Percentiles rank a stretch among this genome's conserved stretches.
These are phyloP conservation scores for Inonotus hispidus DNA, from an alignment of 1,284 basidiomycete genomes.

Conservation along the genomic window DNA sequence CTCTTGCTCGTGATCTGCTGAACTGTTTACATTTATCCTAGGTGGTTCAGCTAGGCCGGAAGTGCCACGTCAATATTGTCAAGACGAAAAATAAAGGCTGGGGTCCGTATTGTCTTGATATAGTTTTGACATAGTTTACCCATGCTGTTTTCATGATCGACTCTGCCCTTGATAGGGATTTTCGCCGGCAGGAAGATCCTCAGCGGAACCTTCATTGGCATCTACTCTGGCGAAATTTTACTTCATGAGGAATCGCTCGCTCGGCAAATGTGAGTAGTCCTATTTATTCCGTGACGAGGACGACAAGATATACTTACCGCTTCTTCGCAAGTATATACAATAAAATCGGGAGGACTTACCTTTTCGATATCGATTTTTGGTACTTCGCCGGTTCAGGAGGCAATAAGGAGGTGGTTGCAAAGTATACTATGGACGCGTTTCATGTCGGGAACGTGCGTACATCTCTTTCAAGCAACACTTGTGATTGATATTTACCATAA, in stretches of 20 bases:
- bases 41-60: constrained; percentile 81
- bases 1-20: background rate
- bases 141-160: background rate
- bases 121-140: background rate
- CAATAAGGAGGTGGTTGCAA: constrained; percentile 31
- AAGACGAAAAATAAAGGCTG: constrained; percentile 76
- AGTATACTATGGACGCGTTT: constrained; percentile 74
- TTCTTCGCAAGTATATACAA: constrained; percentile 60
- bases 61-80: constrained; percentile 52
- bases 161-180: constrained; percentile 43
- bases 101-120: too few relatives aligned
- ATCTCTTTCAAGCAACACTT: constrained; percentile 9
- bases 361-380: constrained; percentile 79
- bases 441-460: constrained; percentile 78
- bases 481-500: constrained; percentile 19
- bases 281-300: background rate
- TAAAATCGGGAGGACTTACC: constrained; percentile 73
- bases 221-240: constrained; percentile 82
- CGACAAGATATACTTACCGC: background rate
- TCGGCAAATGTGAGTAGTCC: constrained; percentile 53
- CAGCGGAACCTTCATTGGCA: constrained; percentile 69
- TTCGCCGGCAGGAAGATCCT: constrained; percentile 65
- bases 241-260: constrained; percentile 59
- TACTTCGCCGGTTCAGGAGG: constrained; percentile 36
- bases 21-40: constrained; percentile 27